Conservation (phyloP, 1,284 basidiomycete genomes). For the Malassezia nana region DNA sequence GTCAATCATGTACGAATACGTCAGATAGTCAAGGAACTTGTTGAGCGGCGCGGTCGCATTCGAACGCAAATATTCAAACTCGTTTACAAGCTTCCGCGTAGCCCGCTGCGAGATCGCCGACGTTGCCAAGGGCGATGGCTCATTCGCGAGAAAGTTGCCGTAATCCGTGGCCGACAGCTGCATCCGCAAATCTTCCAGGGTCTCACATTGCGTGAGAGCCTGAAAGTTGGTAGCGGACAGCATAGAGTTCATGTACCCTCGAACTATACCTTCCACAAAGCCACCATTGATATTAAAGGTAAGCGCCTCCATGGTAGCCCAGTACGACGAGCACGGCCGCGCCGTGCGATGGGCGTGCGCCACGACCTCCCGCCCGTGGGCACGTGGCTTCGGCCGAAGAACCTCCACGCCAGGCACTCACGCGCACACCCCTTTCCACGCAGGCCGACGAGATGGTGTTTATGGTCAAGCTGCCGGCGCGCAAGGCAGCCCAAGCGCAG, state of each 20-base stretch:
- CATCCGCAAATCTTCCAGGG: conserved; percentile 67
- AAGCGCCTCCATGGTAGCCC: conserved; percentile 34
- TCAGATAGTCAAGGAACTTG: conserved; percentile 96
- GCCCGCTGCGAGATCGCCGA: conserved; percentile 91
- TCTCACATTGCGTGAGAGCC: conserved; percentile 95
- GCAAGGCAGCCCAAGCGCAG: neutral
- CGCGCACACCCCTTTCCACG: neutral
- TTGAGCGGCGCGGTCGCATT: conserved; percentile 83
- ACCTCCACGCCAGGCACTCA: conserved; percentile 1
- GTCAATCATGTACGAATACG: conserved; percentile 99
- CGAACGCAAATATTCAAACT: conserved; percentile 85
- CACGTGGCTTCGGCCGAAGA: conserved; percentile 18
- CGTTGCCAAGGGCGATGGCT: conserved; percentile 86
- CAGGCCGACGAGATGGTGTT: conserved; percentile 26
- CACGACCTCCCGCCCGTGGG: conserved; percentile 2
- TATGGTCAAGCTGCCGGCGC: conserved; percentile 38
- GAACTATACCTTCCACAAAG: conserved; percentile 64
- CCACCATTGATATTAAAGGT: conserved; percentile 44
- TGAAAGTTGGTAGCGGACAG: conserved; percentile 79
- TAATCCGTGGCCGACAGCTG: conserved; percentile 87
- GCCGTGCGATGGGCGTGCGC: neutral
- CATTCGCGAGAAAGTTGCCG: conserved; percentile 94
- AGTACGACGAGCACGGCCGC: neutral
- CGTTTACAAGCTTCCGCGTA: conserved; percentile 84
- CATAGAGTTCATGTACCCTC: conserved; percentile 88